Evolutionary conservation across 1,139 yeast species (phyloP).

Genomic region (Taiozyma sp.): DNA sequence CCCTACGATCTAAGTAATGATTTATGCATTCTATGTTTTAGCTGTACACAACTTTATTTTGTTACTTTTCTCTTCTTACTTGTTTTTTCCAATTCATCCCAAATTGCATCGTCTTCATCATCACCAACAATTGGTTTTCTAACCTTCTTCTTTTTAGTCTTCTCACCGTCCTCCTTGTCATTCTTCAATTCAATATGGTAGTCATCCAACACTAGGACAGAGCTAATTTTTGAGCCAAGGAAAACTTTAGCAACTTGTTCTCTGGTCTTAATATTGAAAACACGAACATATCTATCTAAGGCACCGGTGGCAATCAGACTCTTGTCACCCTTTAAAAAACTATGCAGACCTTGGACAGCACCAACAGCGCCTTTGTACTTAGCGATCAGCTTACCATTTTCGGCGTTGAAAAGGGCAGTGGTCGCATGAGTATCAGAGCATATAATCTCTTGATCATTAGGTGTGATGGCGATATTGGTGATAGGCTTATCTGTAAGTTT

Average conservation of each 20-base stretch:
- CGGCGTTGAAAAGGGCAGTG: conserved; percentile 48
- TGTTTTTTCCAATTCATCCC: conserved; percentile 22
- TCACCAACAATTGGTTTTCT: conserved; percentile 4
- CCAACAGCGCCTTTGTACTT: conserved; percentile 47
- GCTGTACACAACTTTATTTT: not conserved
- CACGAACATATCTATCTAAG: conserved; percentile 79
- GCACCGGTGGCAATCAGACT: conserved; percentile 61
- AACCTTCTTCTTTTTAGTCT: conserved; percentile 29
- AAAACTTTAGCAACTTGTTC: conserved; percentile 67
- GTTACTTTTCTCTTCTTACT: conserved; percentile 20
- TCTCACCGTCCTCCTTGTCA: conserved; percentile 28
- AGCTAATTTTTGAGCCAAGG: conserved; percentile 68
- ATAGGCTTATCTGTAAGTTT: conserved; percentile 47
- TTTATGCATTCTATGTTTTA: not conserved
- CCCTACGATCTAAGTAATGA: not conserved
- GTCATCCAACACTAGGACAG: conserved; percentile 43
- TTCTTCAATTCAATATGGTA: conserved; percentile 20
- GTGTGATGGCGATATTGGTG: conserved; percentile 26
- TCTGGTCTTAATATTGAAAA: conserved; percentile 57
- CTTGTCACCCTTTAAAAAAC: conserved; percentile 12
- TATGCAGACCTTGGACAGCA: conserved; percentile 30
- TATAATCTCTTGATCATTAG: conserved; percentile 36
- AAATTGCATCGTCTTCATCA: conserved; percentile 24
- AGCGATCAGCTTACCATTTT: conserved; percentile 35
- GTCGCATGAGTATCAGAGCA: conserved; percentile 54